A percentile compares a stretch with the other conserved stretches of the same genome.
Conservation (phyloP, 1,284 basidiomycete genomes). For the Tylopilus orsonianus region DNA sequence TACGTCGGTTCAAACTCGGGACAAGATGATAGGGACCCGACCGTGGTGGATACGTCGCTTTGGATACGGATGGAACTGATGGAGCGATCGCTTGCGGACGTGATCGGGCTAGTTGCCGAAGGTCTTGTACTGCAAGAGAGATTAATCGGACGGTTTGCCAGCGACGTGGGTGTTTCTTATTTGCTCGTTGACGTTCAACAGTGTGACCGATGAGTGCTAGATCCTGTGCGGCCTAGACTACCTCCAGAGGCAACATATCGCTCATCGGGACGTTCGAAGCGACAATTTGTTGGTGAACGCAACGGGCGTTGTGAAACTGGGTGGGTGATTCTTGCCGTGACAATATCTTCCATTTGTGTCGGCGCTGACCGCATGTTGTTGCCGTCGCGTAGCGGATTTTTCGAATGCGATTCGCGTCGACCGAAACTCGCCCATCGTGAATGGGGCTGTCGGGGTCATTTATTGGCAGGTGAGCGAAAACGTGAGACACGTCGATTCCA, state of each 20-base stretch:
- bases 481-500: background rate
- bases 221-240: slow-evolving; percentile 62
- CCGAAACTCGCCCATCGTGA: slow-evolving; percentile 45
- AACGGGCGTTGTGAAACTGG: slow-evolving; percentile 69
- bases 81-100: slow-evolving; percentile 79
- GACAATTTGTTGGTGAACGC: slow-evolving; percentile 73
- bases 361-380: slow-evolving; percentile 9
- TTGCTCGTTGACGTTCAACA: background rate
- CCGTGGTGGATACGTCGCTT: slow-evolving; percentile 40
- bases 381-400: slow-evolving; percentile 61
- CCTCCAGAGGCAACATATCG: slow-evolving; percentile 61
- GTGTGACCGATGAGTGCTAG: slow-evolving; percentile 37
- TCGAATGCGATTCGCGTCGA: slow-evolving; percentile 65
- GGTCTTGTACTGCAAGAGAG: slow-evolving; percentile 64
- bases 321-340: slow-evolving; percentile 41
- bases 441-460: slow-evolving; percentile 63
- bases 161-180: slow-evolving; percentile 56
- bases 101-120: slow-evolving; percentile 58
- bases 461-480: slow-evolving; percentile 62
- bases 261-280: slow-evolving; percentile 76
- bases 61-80: slow-evolving; percentile 87
- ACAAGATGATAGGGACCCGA: slow-evolving; percentile 36
- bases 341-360: slow-evolving; percentile 1
- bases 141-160: slow-evolving; percentile 66
- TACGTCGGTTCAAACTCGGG: slow-evolving; percentile 53